Base-by-base conservation (phyloP, 169 alveolate genomes). In the Nephromyces sp. region DNA sequence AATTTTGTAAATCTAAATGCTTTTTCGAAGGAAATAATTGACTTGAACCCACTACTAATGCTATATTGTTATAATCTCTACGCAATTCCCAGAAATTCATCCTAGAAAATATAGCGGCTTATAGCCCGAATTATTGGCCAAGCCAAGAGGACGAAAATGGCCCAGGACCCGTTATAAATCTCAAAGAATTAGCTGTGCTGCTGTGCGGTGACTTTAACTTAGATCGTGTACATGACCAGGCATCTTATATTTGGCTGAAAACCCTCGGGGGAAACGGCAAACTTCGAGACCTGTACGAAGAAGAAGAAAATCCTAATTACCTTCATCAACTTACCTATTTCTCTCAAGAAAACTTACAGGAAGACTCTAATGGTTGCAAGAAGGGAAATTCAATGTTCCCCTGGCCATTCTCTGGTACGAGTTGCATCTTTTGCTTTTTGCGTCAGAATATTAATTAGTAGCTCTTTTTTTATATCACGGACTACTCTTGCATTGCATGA, bases 361-460 rank as follows among this genome's bases (percentile, higher is more conserved):
- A 53, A 6, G 0, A 29, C 2, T 4, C 25, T 43, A n/a, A n/a
- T n/a, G n/a, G n/a, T n/a, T n/a, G n/a, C n/a, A n/a, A n/a, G 79
- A 51, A 68, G 67, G 75, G 81, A 5, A 75, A 75, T 35, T 35
- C 75, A 52, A 70, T 75, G 3, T 75, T 65, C 22, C 81, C 81
- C 0, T 75, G 81, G 81, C 81, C 81, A 0, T 67, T 35, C 52
- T n/a, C 32, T 32, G 81, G 81, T 75, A 51, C 21, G 25, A n/a
- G n/a, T n/a, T n/a, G n/a, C n/a, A n/a, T n/a, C n/a, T n/a, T n/a
- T n/a, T n/a, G n/a, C n/a, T n/a, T n/a, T n/a, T n/a, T n/a, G n/a
- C n/a, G n/a, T n/a, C n/a, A n/a, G n/a, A n/a, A n/a, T n/a, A n/a
- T n/a, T n/a, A n/a, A n/a, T n/a, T n/a, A n/a, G n/a, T n/a, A n/a